Conservation (phyloP, 352 stramenopile species). For the Phytophthora capsici region DNA sequence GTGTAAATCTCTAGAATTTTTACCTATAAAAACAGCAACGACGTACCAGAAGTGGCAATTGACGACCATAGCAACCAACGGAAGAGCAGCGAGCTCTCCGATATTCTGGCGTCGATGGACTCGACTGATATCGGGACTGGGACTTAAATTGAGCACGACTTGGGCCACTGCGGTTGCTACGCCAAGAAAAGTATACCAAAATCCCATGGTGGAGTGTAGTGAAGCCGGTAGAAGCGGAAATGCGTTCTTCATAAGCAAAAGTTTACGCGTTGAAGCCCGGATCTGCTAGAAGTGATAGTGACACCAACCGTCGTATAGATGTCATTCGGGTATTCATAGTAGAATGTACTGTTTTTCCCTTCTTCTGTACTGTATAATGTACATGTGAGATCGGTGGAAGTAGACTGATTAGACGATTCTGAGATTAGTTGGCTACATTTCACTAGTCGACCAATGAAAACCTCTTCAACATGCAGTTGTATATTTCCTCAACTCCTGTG, state of each 20-base stretch:
- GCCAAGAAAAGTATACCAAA: slow-evolving; percentile 26
- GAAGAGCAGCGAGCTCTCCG: slow-evolving; percentile 23
- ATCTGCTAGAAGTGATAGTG: background rate
- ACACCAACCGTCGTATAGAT: slow-evolving; percentile 16
- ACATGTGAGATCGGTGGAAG: background rate
- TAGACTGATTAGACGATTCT: slow-evolving; percentile 3
- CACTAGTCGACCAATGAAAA: slow-evolving; percentile 9
- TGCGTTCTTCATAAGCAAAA: background rate
- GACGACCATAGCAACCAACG: slow-evolving; percentile 23
- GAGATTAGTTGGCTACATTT: slow-evolving; percentile 20
- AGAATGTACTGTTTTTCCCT: background rate
- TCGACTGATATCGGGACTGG: slow-evolving; percentile 19
- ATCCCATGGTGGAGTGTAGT: slow-evolving; percentile 11
- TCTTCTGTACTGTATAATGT: slow-evolving; percentile 7
- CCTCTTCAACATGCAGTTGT: too few relatives aligned
- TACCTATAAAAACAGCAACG: too few relatives aligned
- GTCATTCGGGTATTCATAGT: background rate
- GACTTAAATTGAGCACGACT: slow-evolving; percentile 28
- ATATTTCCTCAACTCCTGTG: too few relatives aligned
- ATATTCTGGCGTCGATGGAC: slow-evolving; percentile 18
- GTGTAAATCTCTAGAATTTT: too few relatives aligned
- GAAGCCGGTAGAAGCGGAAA: slow-evolving; percentile 9
- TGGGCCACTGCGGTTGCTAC: slow-evolving; percentile 22
- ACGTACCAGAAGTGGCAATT: slow-evolving; percentile 37
- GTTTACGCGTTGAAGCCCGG: background rate